phyloP scores from a whole-genome alignment of 116 monocot genomes.

The Dioscorea cayenensis region DNA sequence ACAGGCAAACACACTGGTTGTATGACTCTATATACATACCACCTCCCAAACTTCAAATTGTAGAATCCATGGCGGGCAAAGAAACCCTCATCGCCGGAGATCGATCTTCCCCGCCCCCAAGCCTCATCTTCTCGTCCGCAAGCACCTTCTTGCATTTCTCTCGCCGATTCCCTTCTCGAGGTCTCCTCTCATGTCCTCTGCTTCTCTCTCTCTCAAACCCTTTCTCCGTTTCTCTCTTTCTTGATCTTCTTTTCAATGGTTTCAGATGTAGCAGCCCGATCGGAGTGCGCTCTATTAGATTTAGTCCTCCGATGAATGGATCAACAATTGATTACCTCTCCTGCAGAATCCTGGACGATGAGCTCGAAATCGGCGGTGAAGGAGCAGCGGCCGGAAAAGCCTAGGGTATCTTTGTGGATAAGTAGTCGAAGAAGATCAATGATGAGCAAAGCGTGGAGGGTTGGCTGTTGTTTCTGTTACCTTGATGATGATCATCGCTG shows the following conservation, averaged over 20 bases:
- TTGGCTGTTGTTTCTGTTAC: no score
- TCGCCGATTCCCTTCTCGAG: background rate
- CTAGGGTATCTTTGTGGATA: no score
- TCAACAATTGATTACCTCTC: background rate
- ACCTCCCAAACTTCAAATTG: no score
- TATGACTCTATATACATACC: no score
- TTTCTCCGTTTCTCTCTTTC: background rate
- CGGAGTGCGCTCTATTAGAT: constrained; percentile 23
- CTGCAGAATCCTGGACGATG: no score
- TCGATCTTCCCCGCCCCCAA: constrained; percentile 43
- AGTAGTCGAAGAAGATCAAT: no score
- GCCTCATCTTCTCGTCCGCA: constrained; percentile 34
- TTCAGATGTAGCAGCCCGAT: constrained; percentile 18
- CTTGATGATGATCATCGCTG: no score
- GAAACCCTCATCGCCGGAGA: constrained; percentile 24
- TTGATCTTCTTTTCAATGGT: background rate
- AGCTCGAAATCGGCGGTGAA: no score
- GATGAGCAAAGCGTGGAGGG: no score
- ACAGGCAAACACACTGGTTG: no score
- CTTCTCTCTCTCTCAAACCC: background rate
- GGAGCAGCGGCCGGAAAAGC: no score
- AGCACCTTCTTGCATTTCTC: constrained; percentile 28
- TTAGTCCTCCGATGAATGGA: background rate
- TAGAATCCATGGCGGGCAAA: constrained; percentile 15
- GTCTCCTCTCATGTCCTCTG: background rate